A percentile compares a stretch with the other conserved stretches of the same genome.
phyloP scores from a whole-genome alignment of 345 rosid species.

The Citrus glauca region DNA sequence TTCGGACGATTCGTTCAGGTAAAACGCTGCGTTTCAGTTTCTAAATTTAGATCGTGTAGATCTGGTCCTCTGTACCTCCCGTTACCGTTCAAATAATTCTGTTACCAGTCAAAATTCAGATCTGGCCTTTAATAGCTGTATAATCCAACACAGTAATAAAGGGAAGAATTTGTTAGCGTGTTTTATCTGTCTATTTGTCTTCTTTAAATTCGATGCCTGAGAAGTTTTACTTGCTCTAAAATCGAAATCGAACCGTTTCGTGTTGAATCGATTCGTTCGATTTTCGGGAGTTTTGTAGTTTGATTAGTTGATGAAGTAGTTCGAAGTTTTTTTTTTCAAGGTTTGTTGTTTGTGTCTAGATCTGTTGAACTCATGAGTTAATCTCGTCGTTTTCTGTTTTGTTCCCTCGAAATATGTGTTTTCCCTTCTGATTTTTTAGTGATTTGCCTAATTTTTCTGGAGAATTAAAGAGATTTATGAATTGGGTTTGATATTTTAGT shows the following conservation, averaged over 20 bases:
- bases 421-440: not conserved
- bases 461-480: not conserved
- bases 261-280: not conserved
- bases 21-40: not conserved
- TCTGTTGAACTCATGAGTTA: conserved; percentile 3
- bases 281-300: not conserved
- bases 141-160: not conserved
- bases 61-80: conserved; percentile 8
- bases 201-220: not conserved
- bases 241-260: not conserved
- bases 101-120: conserved; percentile 12
- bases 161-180: not conserved
- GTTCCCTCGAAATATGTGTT: not conserved
- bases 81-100: not conserved
- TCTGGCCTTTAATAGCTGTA: conserved; percentile 24
- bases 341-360: conserved; percentile 19
- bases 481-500: not conserved
- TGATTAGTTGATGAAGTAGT: not conserved
- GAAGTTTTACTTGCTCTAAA: not conserved
- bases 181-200: not conserved
- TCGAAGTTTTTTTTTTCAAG: not conserved
- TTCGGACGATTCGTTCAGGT: conserved; percentile 33
- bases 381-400: conserved; percentile 9
- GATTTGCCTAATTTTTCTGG: not conserved
- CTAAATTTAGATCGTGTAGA: conserved; percentile 14